Evolutionary conservation across 2,329 filamentous ascomycete genomes (phyloP), one percentile per base, ranked within the genome.

Genomic region (Cordyceps sp.): DNA sequence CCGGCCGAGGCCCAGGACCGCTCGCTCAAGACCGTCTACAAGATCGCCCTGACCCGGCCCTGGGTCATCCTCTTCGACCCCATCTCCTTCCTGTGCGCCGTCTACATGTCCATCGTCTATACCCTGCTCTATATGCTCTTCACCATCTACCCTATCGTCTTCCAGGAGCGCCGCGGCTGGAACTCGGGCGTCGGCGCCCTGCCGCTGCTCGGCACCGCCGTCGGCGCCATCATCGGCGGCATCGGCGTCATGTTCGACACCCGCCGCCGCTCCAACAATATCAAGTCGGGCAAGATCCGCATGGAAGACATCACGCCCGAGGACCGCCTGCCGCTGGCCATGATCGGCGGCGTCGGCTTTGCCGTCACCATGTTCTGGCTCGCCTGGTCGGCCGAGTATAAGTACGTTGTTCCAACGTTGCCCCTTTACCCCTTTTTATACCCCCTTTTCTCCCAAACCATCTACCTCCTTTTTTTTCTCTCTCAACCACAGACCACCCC

Each of bases 51-150:
- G 25, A 48, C 90, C 39, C 73, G 84, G 5, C 85, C 84, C 2
- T 82, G 93, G 58, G 81, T 90, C 58, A 71, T 93, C 2, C 69
- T 93, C 22, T 88, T 90, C 37, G 84, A 93, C 53, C 72, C 80
- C 25, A 93, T 93, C 45, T 82, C 93, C 30, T 70, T 93, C 42
- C 71, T 90, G 45, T 78, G 93, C 44, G 73, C 76, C 1, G 41
- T 92, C 2, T 93, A 92, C 62, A 92, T 90, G 81, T 78, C 73
- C 3, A 79, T 90, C 2, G 64, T 88, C 10, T 83, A 82, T 51
- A 76, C 76, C 9, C 57, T 81, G 4, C 58, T 80, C 13, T 81
- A 81, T 62, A 80, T 82, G 76, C 81, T 80, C 61, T 81, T 81
- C 58, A 64, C 80, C 36, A 75, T 75, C 36, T 79, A 58, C 46